Conservation (phyloP, 2,329 filamentous ascomycete species). For the Corynespora cassiicola region DNA sequence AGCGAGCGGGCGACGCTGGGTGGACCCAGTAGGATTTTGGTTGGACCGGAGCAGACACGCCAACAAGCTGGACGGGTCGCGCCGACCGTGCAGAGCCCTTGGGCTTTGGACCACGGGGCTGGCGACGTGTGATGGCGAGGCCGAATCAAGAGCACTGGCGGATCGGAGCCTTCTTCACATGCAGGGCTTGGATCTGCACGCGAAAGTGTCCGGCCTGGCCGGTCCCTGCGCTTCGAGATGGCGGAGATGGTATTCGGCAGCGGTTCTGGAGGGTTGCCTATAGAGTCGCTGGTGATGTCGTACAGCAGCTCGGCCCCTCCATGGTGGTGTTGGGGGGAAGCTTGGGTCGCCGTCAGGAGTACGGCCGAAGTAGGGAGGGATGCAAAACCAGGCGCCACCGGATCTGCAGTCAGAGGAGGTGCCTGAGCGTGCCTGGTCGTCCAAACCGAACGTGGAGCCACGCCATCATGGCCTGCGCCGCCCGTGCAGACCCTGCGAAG, state of each 20-base stretch:
- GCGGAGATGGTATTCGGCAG: neutral
- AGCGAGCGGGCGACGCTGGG: neutral
- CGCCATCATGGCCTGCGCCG: no score
- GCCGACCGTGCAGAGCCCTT: conserved; percentile 2
- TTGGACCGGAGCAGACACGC: neutral
- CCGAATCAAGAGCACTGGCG: conserved; percentile 3
- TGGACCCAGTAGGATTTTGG: neutral
- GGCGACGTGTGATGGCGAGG: neutral
- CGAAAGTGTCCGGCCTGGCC: conserved; percentile 1
- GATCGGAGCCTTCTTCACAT: conserved; percentile 8
- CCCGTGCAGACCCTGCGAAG: conserved; percentile 13
- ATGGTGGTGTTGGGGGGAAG: conserved; percentile 1
- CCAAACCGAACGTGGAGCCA: conserved; percentile 9
- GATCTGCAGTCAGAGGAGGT: conserved; percentile 10
- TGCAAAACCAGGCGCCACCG: neutral
- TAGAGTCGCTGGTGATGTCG: conserved; percentile 7
- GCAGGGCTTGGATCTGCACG: conserved; percentile 2
- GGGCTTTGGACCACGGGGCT: neutral
- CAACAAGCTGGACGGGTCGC: conserved; percentile 10
- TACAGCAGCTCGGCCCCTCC: conserved; percentile 3
- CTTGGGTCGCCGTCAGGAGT: neutral
- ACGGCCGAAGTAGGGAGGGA: neutral
- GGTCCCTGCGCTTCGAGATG: neutral
- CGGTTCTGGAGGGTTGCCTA: conserved; percentile 6
- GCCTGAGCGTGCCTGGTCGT: conserved; percentile 10